phyloP scores from a whole-genome alignment of 176 grass and related monocot species.

The Triticum urartu region DNA sequence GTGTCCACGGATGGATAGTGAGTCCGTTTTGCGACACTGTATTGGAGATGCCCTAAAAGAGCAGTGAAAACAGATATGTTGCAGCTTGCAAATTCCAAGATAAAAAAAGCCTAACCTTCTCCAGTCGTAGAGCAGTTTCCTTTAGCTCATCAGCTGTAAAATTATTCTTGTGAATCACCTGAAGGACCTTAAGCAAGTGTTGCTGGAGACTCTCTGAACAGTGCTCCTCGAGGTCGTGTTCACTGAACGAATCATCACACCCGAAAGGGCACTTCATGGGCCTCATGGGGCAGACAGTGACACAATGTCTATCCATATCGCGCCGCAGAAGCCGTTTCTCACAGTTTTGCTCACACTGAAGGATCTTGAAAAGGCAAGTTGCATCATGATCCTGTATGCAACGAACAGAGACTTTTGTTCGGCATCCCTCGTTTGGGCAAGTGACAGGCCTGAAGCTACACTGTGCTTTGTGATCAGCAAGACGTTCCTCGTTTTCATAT shows the following conservation, averaged over 20 bases:
- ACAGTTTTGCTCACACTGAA: constrained; percentile 76
- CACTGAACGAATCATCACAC: constrained; percentile 62
- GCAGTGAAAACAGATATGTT: too few species aligned
- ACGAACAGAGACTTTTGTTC: constrained; percentile 42
- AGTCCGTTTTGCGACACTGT: too few species aligned
- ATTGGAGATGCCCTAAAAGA: too few species aligned
- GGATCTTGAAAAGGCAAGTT: constrained; percentile 59
- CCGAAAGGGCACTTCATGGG: constrained; percentile 83
- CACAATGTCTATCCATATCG: constrained; percentile 91
- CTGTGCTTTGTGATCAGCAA: constrained; percentile 47
- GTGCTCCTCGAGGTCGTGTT: constrained; percentile 52
- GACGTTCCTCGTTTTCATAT: constrained; percentile 49
- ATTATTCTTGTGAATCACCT: constrained; percentile 61
- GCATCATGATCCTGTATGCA: constrained; percentile 58
- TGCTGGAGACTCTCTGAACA: constrained; percentile 51
- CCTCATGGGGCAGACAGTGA: constrained; percentile 83
- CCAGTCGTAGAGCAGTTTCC: constrained; percentile 41
- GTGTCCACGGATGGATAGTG: too few species aligned
- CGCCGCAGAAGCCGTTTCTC: constrained; percentile 51
- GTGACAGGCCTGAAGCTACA: constrained; percentile 62
- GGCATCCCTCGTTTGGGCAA: constrained; percentile 64
- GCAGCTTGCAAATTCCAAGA: not conserved
- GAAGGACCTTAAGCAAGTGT: constrained; percentile 63
- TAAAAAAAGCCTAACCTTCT: constrained; percentile 58
- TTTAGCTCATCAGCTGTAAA: constrained; percentile 51